Conservation (phyloP, 2,329 filamentous ascomycete species). For the Curvularia spicifera region DNA sequence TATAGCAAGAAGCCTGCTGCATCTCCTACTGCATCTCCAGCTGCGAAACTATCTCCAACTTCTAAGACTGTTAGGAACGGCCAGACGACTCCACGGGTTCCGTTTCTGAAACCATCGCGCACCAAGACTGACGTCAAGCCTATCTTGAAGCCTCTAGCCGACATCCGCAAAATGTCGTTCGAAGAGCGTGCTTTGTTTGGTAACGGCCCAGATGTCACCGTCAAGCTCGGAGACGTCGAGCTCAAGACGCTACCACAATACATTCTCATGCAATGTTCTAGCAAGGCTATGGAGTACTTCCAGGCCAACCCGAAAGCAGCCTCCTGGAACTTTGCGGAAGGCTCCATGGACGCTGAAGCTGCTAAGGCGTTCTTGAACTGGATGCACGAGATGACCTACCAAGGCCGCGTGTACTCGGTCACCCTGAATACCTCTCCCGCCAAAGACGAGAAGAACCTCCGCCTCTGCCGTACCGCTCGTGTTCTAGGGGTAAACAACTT, state of each 20-base stretch:
- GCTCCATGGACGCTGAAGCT: conserved; percentile 27
- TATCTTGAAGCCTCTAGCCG: conserved; percentile 12
- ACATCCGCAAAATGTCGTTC: conserved; percentile 33
- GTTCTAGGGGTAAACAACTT: conserved; percentile 36
- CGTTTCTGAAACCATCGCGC: not conserved
- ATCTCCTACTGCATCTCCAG: not conserved
- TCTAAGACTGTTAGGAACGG: not conserved
- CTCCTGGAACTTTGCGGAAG: conserved; percentile 21
- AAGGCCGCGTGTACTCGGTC: conserved; percentile 33
- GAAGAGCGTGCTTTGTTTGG: conserved; percentile 29
- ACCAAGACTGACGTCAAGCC: conserved; percentile 18
- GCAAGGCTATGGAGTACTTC: conserved; percentile 32
- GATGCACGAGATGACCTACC: conserved; percentile 36
- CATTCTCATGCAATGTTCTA: conserved; percentile 39
- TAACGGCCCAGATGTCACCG: conserved; percentile 28
- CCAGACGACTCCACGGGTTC: not conserved
- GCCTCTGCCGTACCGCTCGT: conserved; percentile 33
- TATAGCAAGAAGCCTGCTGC: conserved; percentile 23
- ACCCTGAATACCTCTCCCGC: conserved; percentile 23
- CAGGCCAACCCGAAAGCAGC: conserved; percentile 19
- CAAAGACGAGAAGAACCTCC: conserved; percentile 31
- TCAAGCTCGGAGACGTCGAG: conserved; percentile 26
- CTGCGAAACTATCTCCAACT: not conserved
- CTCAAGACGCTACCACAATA: conserved; percentile 30
- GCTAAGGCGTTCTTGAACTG: conserved; percentile 28